Conservation (phyloP, 768 basidiomycete species). For the Boletus rubescentipes region DNA sequence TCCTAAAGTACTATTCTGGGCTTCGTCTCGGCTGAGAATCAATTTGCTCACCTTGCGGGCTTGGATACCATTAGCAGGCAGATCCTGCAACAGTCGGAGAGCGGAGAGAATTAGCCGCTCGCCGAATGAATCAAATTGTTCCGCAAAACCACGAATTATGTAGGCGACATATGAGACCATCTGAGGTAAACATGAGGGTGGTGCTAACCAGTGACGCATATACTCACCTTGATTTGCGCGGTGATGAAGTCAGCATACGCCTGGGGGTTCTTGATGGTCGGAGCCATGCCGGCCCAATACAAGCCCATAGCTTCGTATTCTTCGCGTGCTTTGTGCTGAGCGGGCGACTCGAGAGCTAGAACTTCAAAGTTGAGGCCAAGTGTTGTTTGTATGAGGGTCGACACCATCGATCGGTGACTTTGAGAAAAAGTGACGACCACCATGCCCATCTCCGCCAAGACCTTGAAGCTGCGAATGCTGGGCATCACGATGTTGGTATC, state of each 20-base stretch:
- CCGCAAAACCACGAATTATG: constrained; percentile 69
- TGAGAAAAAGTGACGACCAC: constrained; percentile 90
- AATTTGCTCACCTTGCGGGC: constrained; percentile 65
- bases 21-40: neutral
- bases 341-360: constrained; percentile 74
- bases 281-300: constrained; percentile 81
- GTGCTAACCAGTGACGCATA: neutral
- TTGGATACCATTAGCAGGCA: constrained; percentile 80
- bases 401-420: constrained; percentile 64
- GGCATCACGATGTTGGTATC: constrained; percentile 63
- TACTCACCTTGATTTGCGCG: constrained; percentile 83
- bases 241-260: constrained; percentile 82
- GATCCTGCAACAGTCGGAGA: constrained; percentile 89
- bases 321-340: constrained; percentile 74
- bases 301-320: constrained; percentile 80
- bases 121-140: constrained; percentile 69
- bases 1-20: constrained; percentile 50
- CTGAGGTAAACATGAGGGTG: constrained; percentile 38
- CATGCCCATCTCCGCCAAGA: constrained; percentile 91
- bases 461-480: constrained; percentile 86
- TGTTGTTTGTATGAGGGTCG: constrained; percentile 64
- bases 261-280: constrained; percentile 65
- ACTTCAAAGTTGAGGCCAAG: constrained; percentile 79
- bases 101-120: constrained; percentile 79
- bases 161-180: constrained; percentile 92